Percentiles rank a stretch among this genome's conserved stretches.
phyloP scores from a whole-genome alignment of 805 yeast genomes.

The Candida schatavii region DNA sequence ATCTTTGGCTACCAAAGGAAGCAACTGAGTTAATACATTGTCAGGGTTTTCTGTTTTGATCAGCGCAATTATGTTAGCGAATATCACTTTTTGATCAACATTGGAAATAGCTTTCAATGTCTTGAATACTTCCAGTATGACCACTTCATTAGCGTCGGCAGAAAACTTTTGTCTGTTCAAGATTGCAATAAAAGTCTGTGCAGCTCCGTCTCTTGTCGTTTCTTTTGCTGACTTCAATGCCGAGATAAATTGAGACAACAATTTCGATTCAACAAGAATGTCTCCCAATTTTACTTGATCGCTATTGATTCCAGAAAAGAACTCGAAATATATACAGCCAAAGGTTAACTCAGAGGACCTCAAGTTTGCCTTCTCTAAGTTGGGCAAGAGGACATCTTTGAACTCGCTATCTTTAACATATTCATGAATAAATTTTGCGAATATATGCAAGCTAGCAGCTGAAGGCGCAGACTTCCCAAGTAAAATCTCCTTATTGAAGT shows the following conservation, averaged over 20 bases:
- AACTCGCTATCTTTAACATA: conserved; percentile 41
- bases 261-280: conserved; percentile 34
- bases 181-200: conserved; percentile 27
- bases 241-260: conserved; percentile 50
- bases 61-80: conserved; percentile 43
- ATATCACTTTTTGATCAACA: conserved; percentile 61
- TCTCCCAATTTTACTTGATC: conserved; percentile 39
- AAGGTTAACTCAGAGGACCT: conserved; percentile 77
- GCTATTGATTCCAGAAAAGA: conserved; percentile 31
- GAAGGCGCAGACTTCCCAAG: conserved; percentile 44
- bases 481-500: conserved; percentile 39
- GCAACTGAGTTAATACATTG: conserved; percentile 39
- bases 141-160: conserved; percentile 21
- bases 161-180: conserved; percentile 15
- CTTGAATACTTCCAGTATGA: conserved; percentile 55
- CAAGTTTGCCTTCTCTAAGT: conserved; percentile 68
- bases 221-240: conserved; percentile 72
- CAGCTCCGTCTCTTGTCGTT: conserved; percentile 51
- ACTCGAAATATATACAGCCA: conserved; percentile 47
- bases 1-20: conserved; percentile 65
- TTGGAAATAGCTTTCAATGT: conserved; percentile 54
- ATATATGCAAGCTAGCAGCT: conserved; percentile 27
- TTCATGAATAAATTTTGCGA: conserved; percentile 45
- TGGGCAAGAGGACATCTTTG: conserved; percentile 46
- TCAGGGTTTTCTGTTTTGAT: conserved; percentile 21